phyloP scores from a whole-genome alignment of 768 basidiomycete species.

The Boletellus ananas region DNA sequence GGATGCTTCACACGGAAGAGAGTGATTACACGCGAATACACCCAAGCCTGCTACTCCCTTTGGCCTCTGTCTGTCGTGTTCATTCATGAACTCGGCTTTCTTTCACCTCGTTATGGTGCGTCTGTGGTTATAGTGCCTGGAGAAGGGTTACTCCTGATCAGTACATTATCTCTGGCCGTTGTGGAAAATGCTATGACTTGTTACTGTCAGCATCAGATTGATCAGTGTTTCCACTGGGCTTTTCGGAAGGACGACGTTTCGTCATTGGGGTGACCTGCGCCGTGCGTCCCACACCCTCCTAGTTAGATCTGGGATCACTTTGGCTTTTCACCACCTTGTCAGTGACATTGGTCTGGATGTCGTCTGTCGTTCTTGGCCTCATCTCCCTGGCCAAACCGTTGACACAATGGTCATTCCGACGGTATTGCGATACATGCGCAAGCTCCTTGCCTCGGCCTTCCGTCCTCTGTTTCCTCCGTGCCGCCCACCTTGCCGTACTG shows the following conservation, averaged over 20 bases:
- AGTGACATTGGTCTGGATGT: background rate
- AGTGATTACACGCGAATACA: background rate
- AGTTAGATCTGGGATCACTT: background rate
- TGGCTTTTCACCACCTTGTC: background rate
- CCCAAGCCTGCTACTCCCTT: background rate
- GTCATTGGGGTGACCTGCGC: background rate
- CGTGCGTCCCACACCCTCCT: background rate
- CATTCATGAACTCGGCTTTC: background rate
- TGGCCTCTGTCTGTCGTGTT: background rate
- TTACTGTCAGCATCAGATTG: background rate
- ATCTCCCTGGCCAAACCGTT: background rate
- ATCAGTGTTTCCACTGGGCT: background rate
- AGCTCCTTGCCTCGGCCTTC: background rate
- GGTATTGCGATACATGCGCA: background rate
- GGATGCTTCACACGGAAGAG: background rate
- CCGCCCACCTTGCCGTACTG: background rate
- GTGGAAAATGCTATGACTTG: background rate
- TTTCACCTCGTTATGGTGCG: conserved; percentile 3
- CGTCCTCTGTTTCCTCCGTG: background rate
- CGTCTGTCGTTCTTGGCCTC: background rate
- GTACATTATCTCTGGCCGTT: background rate
- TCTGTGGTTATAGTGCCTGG: background rate
- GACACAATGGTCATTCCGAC: background rate
- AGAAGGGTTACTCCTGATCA: background rate
- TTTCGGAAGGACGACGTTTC: background rate